Base-by-base conservation (phyloP, 2,329 filamentous ascomycete species). In the Talaromyces marneffei region DNA sequence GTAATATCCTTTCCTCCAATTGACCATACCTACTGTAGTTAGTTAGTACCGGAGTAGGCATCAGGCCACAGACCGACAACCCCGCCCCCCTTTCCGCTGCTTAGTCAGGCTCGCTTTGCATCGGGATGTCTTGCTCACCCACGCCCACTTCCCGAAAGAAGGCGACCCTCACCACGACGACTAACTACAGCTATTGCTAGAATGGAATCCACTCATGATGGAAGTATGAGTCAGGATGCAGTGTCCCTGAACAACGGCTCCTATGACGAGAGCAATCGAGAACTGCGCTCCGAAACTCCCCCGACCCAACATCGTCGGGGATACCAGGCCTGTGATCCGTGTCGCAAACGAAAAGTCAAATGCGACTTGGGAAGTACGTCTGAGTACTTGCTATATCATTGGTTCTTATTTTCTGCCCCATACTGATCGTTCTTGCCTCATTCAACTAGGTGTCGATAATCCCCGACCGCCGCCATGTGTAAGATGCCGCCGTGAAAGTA, bases 381-480 rank as follows among this genome's bases (percentile, higher is more conserved):
- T 52, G 14, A n/a, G 7, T 18, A 6, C 1, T 20, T 39, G 14
- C 25, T 33, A 20, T 20, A 20, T 25, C 16, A 29, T 23, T 53
- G n/a, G 16, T 40, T 31, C n/a, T 35, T 35, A 20, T 25, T 25
- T 6, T 12, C 14, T n/a, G 37, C 16, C n/a, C 27, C 16, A 52
- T 57, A 6, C 56, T 62, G n/a, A 62, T 39, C 23, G 18, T 9
- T 9, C n/a, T n/a, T n/a, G n/a, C 3, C 44, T 35, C 54, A 27
- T 55, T 39, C 12, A 5, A 35, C 3, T 16, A 79, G 77, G 77
- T 70, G 93, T 97, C 72, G 94, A 97, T 77, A 93, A 94, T 69
- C 94, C 94, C 25, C 87, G 92, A 75, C 91, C 96, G 69, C 93
- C 93, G 60, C 94, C 94, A 2, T 99, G 94, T 75, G 90, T 93